These are phyloP conservation scores for Metschnikowia amazonensis DNA, from an alignment of 805 yeast species.

Conservation along the genomic window DNA sequence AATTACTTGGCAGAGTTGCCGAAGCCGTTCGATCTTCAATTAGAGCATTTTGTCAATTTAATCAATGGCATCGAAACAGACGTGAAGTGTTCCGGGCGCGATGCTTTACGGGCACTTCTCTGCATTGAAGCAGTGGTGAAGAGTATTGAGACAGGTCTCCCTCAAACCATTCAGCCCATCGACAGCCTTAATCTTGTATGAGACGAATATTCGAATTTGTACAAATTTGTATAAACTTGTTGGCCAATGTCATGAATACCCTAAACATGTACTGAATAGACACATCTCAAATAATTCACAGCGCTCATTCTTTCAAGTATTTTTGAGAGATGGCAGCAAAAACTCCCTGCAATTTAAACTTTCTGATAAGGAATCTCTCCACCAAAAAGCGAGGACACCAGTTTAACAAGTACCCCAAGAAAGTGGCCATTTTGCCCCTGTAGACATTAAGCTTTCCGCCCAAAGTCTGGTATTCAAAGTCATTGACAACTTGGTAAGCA, in stretches of 20 bases:
- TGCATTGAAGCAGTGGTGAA: conserved; percentile 34
- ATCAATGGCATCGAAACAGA: conserved; percentile 27
- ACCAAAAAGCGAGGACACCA: conserved; percentile 47
- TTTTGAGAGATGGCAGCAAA: conserved; percentile 24
- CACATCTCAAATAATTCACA: too few relatives aligned
- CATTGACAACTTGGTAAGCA: conserved; percentile 53
- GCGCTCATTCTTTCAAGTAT: conserved; percentile 9
- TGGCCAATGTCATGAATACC: too few relatives aligned
- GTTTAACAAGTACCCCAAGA: conserved; percentile 31
- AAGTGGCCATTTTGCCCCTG: conserved; percentile 48
- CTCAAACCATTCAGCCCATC: conserved; percentile 16
- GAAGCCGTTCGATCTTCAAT: conserved; percentile 37
- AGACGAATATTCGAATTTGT: too few relatives aligned
- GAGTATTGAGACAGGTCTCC: conserved; percentile 30
- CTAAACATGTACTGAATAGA: too few relatives aligned
- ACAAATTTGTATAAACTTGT: too few relatives aligned
- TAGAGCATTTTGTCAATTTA: conserved; percentile 37
- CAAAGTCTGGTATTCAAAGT: conserved; percentile 39
- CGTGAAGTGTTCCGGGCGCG: conserved; percentile 30
- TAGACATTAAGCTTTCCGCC: conserved; percentile 46
- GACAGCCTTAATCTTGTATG: conserved; percentile 2
- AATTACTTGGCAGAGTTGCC: conserved; percentile 9
- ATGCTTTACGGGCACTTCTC: conserved; percentile 32
- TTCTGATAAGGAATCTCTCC: conserved; percentile 38
- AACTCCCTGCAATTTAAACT: conserved; percentile 28